Evolutionary conservation across 257 asterid genomes (phyloP).

Genomic region (Orobanche coerulescens): DNA sequence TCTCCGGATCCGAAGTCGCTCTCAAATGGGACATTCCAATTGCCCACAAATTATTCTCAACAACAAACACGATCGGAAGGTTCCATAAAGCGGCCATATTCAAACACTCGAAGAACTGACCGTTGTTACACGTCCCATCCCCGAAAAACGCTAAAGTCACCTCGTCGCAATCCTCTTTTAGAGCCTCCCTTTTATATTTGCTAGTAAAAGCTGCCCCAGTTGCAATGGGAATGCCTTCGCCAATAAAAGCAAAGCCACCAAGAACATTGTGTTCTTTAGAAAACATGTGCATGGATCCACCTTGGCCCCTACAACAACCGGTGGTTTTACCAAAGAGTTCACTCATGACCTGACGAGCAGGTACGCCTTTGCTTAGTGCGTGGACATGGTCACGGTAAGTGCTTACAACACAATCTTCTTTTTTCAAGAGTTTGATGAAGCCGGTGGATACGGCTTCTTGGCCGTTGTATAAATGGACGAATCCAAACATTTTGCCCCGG

Average conservation of each 20-base stretch:
- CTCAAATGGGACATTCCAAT: conserved; percentile 98
- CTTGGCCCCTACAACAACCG: conserved; percentile 98
- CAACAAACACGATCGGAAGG: conserved; percentile 87
- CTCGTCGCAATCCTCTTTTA: conserved; percentile 84
- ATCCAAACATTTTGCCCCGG: conserved; percentile 98
- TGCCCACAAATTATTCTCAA: conserved; percentile 98
- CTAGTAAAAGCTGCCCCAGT: conserved; percentile 92
- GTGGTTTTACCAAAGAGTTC: conserved; percentile 98
- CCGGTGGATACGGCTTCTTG: conserved; percentile 99
- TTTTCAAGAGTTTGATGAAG: conserved; percentile 80
- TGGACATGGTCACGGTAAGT: conserved; percentile 96
- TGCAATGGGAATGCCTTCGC: conserved; percentile 95
- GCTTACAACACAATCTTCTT: conserved; percentile 80
- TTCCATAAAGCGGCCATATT: conserved; percentile 99
- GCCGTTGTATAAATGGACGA: conserved; percentile 90
- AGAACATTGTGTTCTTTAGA: conserved; percentile 91
- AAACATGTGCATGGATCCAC: conserved; percentile 99
- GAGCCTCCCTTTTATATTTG: conserved; percentile 77
- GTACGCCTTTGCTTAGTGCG: conserved; percentile 93
- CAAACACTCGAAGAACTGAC: conserved; percentile 96
- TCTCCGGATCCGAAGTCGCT: conserved; percentile 88
- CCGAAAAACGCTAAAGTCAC: conserved; percentile 90
- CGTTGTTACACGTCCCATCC: conserved; percentile 93
- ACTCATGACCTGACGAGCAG: conserved; percentile 91
- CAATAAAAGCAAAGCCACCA: conserved; percentile 95